Conservation (phyloP, 176 grass and related monocot genomes). For the Coix lacrymajobi region DNA sequence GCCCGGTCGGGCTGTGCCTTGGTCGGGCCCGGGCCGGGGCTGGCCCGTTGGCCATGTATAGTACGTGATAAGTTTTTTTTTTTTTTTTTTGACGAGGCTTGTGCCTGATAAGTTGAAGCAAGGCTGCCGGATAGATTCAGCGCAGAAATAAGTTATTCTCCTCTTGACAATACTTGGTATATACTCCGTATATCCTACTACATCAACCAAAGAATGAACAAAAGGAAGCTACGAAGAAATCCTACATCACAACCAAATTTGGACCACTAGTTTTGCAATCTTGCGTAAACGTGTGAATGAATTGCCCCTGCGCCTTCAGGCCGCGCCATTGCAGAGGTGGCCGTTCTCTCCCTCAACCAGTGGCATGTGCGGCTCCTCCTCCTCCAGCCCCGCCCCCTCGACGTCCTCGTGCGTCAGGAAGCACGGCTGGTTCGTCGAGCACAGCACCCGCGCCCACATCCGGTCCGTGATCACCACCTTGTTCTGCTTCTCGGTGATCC, state of each 20-base stretch:
- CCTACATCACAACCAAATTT: neutral
- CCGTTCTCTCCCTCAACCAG: slow-evolving; percentile 38
- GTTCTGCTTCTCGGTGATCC: slow-evolving; percentile 83
- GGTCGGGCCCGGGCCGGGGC: no score
- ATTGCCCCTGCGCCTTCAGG: neutral
- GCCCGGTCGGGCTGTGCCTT: no score
- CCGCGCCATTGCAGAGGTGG: slow-evolving; percentile 18
- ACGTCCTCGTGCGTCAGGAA: slow-evolving; percentile 70
- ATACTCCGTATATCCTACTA: neutral
- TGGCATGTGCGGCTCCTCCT: slow-evolving; percentile 32
- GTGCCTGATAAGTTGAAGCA: neutral
- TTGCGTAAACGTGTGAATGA: neutral
- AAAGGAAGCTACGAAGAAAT: neutral
- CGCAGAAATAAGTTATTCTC: neutral
- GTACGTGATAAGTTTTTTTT: no score
- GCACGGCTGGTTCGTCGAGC: slow-evolving; percentile 88
- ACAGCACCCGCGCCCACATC: slow-evolving; percentile 86
- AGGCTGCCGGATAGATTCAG: neutral
- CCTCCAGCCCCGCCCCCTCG: slow-evolving; percentile 24
- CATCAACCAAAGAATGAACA: neutral
- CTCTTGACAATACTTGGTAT: neutral
- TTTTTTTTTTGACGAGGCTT: no score
- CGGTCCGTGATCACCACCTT: slow-evolving; percentile 82
- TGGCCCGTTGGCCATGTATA: no score
- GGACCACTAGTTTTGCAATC: neutral